A percentile compares a stretch with the other conserved stretches of the same genome.
These are phyloP conservation scores for Stereocaulon alpinum DNA, from an alignment of 495 filamentous ascomycete genomes.

Conservation along the genomic window DNA sequence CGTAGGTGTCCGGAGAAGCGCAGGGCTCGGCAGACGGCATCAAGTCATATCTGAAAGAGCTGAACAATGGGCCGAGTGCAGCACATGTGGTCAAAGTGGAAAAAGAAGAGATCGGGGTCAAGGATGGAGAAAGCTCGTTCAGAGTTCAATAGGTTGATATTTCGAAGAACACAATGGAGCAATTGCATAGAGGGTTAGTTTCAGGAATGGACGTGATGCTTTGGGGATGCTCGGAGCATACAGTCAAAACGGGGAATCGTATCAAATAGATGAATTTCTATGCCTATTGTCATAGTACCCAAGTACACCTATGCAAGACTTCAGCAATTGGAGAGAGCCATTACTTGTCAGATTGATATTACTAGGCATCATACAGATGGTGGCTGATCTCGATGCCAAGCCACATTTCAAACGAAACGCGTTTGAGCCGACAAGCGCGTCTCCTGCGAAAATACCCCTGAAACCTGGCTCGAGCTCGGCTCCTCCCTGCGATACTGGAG, in stretches of 20 bases:
- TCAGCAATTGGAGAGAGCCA: neutral
- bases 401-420: neutral
- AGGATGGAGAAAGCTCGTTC: constrained; percentile 57
- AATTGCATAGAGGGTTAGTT: neutral
- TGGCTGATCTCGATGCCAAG: constrained; percentile 1
- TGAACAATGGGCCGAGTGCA: constrained; percentile 50
- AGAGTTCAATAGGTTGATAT: constrained; percentile 30
- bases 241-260: neutral
- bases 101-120: constrained; percentile 48
- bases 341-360: neutral
- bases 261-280: neutral
- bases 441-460: neutral
- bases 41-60: constrained; percentile 59
- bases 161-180: neutral
- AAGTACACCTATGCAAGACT: neutral
- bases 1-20: constrained; percentile 79
- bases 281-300: neutral
- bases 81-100: constrained; percentile 30
- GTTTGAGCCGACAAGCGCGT: neutral
- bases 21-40: constrained; percentile 60
- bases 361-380: neutral
- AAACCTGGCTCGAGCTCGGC: neutral
- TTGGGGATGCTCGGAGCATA: neutral
- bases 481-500: neutral
- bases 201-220: neutral